A percentile compares a stretch with the other conserved stretches of the same genome.
Evolutionary conservation across 805 yeast species (phyloP).

Genomic region (Candida boidinii): DNA sequence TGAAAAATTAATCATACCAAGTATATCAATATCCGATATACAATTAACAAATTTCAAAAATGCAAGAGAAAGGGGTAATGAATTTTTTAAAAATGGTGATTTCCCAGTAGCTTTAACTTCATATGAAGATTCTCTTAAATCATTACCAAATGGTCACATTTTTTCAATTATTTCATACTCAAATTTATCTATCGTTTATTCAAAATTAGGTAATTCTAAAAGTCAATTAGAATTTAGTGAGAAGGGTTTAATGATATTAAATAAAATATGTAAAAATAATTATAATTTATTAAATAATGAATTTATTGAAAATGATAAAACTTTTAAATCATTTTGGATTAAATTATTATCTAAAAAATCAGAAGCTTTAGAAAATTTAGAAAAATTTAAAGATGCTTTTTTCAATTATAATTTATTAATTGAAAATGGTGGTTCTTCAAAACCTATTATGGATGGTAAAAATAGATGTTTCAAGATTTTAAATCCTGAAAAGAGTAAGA

Average conservation of each 20-base stretch:
- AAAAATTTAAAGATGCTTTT: constrained; percentile 58
- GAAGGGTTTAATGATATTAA: constrained; percentile 35
- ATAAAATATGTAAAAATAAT: constrained; percentile 17
- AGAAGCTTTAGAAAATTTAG: constrained; percentile 77
- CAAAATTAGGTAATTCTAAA: constrained; percentile 65
- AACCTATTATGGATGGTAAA: constrained; percentile 67
- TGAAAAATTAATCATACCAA: constrained; percentile 6
- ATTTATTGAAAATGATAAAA: constrained; percentile 38
- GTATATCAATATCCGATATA: constrained; percentile 12
- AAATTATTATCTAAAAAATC: constrained; percentile 68
- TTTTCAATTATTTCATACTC: constrained; percentile 62
- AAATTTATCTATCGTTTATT: constrained; percentile 60
- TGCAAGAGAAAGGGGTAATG: constrained; percentile 47
- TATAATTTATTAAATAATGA: constrained; percentile 6
- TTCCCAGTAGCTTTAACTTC: constrained; percentile 54
- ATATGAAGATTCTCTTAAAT: constrained; percentile 40
- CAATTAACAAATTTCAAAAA: constrained; percentile 31
- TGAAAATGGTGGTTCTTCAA: constrained; percentile 57
- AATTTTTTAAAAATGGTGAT: constrained; percentile 74
- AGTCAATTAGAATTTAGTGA: constrained; percentile 38
- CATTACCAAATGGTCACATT: constrained; percentile 58
- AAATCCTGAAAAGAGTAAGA: constrained; percentile 36
- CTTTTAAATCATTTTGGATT: constrained; percentile 61
- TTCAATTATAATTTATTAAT: constrained; percentile 53
- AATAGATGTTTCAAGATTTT: constrained; percentile 65